Evolutionary conservation across 2,329 filamentous ascomycete species (phyloP).

Genomic region (Fonsecaea erecta): DNA sequence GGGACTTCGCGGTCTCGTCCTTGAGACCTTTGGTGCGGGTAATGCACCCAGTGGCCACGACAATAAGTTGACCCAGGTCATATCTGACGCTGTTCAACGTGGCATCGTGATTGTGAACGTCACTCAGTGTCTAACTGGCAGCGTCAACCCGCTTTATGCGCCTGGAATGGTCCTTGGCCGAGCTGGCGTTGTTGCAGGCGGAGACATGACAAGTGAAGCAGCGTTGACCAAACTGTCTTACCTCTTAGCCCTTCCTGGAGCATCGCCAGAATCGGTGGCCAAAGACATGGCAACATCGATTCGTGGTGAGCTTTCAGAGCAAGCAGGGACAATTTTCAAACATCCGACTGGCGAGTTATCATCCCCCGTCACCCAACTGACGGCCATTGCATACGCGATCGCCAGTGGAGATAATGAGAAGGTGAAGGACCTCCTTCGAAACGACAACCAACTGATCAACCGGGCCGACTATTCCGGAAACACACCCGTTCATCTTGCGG

Average conservation of each 20-base stretch:
- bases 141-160: constrained; percentile 78
- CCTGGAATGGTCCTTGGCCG: constrained; percentile 76
- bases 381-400: constrained; percentile 79
- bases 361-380: constrained; percentile 68
- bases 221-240: constrained; percentile 91
- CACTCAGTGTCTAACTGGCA: constrained; percentile 78
- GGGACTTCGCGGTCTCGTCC: constrained; percentile 77
- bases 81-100: constrained; percentile 75
- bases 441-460: constrained; percentile 71
- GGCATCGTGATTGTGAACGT: constrained; percentile 89
- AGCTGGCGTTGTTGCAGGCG: constrained; percentile 83
- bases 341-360: constrained; percentile 65
- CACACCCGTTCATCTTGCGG: constrained; percentile 66
- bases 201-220: constrained; percentile 72
- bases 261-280: constrained; percentile 69
- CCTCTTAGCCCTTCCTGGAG: constrained; percentile 70
- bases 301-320: constrained; percentile 83
- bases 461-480: constrained; percentile 82
- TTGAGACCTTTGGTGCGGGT: constrained; percentile 92
- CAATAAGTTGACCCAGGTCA: constrained; percentile 76
- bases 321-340: constrained; percentile 72
- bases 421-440: constrained; percentile 70
- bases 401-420: constrained; percentile 69
- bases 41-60: constrained; percentile 85
- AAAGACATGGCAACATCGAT: constrained; percentile 74